Conservation (phyloP, 192 early-diverging fungal species). For the Podila clonocystis region DNA sequence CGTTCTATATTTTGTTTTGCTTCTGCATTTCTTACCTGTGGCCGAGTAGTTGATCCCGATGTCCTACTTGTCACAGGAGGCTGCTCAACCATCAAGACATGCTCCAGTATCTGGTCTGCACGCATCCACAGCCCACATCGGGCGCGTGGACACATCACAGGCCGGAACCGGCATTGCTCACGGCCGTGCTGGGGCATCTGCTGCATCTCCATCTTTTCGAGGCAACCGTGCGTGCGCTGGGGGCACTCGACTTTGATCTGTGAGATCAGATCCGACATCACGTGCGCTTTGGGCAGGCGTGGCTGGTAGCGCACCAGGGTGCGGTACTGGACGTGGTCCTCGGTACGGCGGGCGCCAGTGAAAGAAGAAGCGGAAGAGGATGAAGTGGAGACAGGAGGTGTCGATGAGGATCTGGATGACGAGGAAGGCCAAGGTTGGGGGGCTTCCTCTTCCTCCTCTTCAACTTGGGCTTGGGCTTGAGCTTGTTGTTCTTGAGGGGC, state of each 20-base stretch:
- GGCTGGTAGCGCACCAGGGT: constrained; percentile 46
- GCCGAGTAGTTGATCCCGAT: neutral
- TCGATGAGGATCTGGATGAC: neutral
- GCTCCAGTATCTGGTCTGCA: constrained; percentile 45
- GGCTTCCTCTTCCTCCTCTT: neutral
- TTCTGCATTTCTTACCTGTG: no score
- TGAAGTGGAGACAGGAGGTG: neutral
- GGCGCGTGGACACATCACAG: constrained; percentile 38
- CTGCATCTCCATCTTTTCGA: constrained; percentile 35
- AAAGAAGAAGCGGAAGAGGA: neutral
- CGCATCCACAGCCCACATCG: constrained; percentile 42
- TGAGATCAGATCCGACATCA: constrained; percentile 50
- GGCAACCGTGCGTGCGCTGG: constrained; percentile 23
- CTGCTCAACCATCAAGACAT: constrained; percentile 42
- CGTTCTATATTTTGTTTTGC: no score
- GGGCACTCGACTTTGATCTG: constrained; percentile 43
- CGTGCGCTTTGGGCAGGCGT: constrained; percentile 42
- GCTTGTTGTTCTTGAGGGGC: neutral
- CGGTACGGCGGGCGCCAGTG: neutral
- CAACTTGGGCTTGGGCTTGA: neutral
- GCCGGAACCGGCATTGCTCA: constrained; percentile 23
- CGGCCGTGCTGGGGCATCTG: constrained; percentile 29
- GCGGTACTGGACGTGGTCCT: constrained; percentile 29
- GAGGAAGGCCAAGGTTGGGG: neutral
- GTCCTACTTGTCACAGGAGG: neutral